Evolutionary conservation across 257 asterid species (phyloP), one percentile per base, ranked within the genome.

Genomic region (Penstemon eatonii): DNA sequence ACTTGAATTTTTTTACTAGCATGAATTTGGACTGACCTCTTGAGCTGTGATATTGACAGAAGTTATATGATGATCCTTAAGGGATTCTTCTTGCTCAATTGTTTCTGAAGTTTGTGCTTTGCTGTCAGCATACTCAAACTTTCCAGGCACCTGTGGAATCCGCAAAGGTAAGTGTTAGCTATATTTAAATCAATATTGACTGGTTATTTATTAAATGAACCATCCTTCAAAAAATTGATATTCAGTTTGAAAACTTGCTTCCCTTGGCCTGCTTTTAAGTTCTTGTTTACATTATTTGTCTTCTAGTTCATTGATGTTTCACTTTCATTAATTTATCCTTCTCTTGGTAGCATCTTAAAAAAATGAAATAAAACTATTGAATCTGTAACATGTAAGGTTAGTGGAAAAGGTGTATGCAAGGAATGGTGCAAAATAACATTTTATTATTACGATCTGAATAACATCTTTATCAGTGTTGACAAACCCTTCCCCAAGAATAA

Each of bases 31-130:
- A 50, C 72, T 67, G 53, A 71, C 82, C 74, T 79, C 75, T 45
- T 73, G 70, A 61, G 54, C 63, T 36, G 67, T 66, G 19, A 41
- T 50, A 64, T 63, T 12, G 13, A 41, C 69, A 42, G 67, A 44
- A 58, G 76, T 56, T 37, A 45, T 55, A 50, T 75, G 75, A 72
- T 60, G 51, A 65, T 65, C 82, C 56, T 71, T 51, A n/a, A 7
- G 66, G 66, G 63, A 58, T 70, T 47, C 47, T 41, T 68, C 75
- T 74, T 62, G 73, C 70, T 76, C 44, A 53, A 58, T 57, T 19
- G 47, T 36, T 61, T 72, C 72, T 47, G 7, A 19, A 53, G 47
- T 46, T 66, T 18, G 47, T 42, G 56, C 65, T 53, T 39, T 51
- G 55, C 6, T 11, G 39, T 61, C 77, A 65, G n/a, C 37, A 51